Percentiles rank a stretch among this genome's conserved stretches.
phyloP scores from a whole-genome alignment of 768 basidiomycete genomes.

The Grammothele lineata region DNA sequence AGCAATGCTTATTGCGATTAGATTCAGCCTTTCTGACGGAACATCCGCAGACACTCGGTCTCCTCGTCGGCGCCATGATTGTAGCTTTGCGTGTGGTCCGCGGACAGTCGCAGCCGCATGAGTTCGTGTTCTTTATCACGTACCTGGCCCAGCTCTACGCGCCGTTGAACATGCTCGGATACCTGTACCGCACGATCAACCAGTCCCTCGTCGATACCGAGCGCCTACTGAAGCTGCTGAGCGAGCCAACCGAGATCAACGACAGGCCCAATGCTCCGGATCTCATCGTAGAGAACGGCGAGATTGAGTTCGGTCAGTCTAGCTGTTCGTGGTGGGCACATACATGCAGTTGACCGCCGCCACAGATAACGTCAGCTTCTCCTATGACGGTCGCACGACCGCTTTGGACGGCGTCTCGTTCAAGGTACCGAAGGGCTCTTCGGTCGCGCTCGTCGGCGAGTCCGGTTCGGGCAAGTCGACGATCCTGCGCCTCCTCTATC shows the following conservation, averaged over 20 bases:
- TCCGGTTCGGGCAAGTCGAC: constrained; percentile 83
- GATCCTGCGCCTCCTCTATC: constrained; percentile 80
- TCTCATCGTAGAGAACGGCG: constrained; percentile 65
- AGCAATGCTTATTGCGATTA: constrained; percentile 26
- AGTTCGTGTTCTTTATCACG: constrained; percentile 78
- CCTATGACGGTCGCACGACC: constrained; percentile 69
- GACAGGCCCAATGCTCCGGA: constrained; percentile 75
- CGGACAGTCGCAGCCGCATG: constrained; percentile 45
- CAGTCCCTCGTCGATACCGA: constrained; percentile 80
- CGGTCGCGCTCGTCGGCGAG: constrained; percentile 87
- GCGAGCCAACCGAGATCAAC: constrained; percentile 79
- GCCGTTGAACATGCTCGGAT: constrained; percentile 75
- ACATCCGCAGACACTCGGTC: constrained; percentile 64
- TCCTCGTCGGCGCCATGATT: constrained; percentile 78
- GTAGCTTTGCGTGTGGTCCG: constrained; percentile 66
- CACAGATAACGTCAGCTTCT: constrained; percentile 80
- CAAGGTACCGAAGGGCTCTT: constrained; percentile 80
- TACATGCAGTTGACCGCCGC: no score
- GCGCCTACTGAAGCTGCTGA: constrained; percentile 74
- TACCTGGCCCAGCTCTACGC: constrained; percentile 77
- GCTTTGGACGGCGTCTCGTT: constrained; percentile 81
- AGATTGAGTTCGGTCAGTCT: constrained; percentile 80
- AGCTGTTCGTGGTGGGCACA: no score
- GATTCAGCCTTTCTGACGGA: no score
- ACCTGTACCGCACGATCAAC: constrained; percentile 73